Evolutionary conservation across 1,139 yeast genomes (phyloP), one percentile per base, ranked within the genome.

Genomic region (Candida tunisiensis): DNA sequence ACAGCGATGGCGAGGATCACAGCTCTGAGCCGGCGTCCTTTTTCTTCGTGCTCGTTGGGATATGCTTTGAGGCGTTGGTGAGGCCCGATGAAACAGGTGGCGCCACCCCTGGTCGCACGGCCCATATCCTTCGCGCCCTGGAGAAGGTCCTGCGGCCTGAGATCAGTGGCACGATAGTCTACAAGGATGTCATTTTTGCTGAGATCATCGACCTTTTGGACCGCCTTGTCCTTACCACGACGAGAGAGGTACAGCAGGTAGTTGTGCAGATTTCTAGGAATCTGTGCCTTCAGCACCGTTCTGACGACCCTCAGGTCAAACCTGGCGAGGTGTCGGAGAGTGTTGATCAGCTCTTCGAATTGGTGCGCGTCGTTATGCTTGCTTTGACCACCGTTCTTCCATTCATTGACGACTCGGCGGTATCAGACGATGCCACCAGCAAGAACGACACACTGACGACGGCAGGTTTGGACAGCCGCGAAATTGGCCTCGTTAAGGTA

Each of bases 171-270:
- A 61, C 63, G 6, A 57, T 74, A 16, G 50, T 80, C 8, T 74
- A 78, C 44, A 61, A 69, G 27, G 82, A 74, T 35, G 70, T 65
- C 12, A 67, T 82, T 1, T 79, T 80, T 48, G 65, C 65, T 4
- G 98, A 88, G 46, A 60, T 74, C 4, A 57, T 80, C 29, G 92
- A 79, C 37, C 55, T 82, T 18, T 57, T 88, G 35, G 93, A 80
- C 42, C 60, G 94, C 28, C 55, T 79, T 24, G 64, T 78, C 10
- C 50, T 77, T 21, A 64, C 77, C 19, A 78, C 75, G 6, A 61
- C 62, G 25, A 47, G 56, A 3, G 65, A 62, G 7, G 67, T 69
- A 25, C 72, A 69, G 38, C 44, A 59, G 10, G 51, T 62, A 5
- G 57, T 79, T 8, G 56, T 75, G 23, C 69, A 67, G 13, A 69